These are phyloP conservation scores for Chaetomiaceae sp. DNA, from an alignment of 2,329 filamentous ascomycete species.

Conservation along the genomic window DNA sequence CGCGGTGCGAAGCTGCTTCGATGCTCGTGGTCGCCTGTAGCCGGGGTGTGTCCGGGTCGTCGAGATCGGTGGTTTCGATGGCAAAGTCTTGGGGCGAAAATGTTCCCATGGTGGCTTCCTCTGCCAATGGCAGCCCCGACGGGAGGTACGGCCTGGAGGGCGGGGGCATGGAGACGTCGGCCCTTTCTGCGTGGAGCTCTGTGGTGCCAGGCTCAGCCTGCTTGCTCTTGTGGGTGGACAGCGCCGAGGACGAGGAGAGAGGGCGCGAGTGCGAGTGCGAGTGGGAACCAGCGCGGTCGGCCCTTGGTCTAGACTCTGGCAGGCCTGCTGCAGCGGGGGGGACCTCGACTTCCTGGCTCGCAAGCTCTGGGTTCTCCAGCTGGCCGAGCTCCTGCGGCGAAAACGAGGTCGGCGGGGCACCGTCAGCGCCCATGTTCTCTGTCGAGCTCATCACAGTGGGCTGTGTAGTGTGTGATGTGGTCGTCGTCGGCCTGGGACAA, in stretches of 20 bases:
- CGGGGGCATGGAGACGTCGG: constrained; percentile 62
- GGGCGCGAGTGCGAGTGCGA: constrained; percentile 32
- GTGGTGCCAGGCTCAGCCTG: constrained; percentile 57
- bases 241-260: constrained; percentile 37
- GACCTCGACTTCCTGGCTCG: not conserved
- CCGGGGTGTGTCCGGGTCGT: constrained; percentile 45
- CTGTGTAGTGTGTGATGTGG: too few species aligned
- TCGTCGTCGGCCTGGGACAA: not conserved
- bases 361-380: not conserved
- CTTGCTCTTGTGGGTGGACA: constrained; percentile 48
- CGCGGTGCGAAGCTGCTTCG: constrained; percentile 28
- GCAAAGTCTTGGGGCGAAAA: constrained; percentile 22
- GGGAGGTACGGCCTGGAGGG: constrained; percentile 35
- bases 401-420: too few species aligned
- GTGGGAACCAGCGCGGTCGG: constrained; percentile 6
- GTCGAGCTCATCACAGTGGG: too few species aligned
- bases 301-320: not conserved
- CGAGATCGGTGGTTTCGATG: constrained; percentile 33
- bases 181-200: constrained; percentile 52
- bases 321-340: not conserved
- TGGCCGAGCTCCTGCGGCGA: not conserved
- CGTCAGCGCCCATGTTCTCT: too few species aligned
- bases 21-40: constrained; percentile 31
- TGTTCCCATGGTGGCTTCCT: not conserved
- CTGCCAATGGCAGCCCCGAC: constrained; percentile 37